Percentiles rank a stretch among this genome's conserved stretches.
These are phyloP conservation scores for Diaporthe citrichinensis DNA, from an alignment of 2,329 filamentous ascomycete species.

Conservation along the genomic window DNA sequence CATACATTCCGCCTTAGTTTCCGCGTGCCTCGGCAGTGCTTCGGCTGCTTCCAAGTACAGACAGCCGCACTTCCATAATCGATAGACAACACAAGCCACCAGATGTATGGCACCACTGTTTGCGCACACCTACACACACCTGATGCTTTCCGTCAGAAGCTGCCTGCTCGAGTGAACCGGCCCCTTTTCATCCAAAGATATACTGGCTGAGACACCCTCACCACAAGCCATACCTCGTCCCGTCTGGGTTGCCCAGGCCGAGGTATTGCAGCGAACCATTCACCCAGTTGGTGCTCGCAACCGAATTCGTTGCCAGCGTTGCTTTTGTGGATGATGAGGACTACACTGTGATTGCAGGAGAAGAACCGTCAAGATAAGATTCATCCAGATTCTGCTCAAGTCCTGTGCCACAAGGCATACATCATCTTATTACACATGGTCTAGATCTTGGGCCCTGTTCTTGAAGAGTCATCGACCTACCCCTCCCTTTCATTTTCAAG, in stretches of 20 bases:
- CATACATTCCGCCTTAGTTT: not conserved
- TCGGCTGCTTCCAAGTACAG: conserved; percentile 14
- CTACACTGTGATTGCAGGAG: not conserved
- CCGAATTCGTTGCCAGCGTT: not conserved
- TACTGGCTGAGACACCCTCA: not conserved
- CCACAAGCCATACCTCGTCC: not conserved
- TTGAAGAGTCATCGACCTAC: not conserved
- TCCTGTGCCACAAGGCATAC: conserved; percentile 1
- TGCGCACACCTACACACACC: not conserved
- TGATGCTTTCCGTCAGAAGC: too few species aligned
- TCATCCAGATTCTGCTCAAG: not conserved
- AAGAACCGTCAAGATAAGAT: conserved; percentile 1
- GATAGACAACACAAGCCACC: not conserved
- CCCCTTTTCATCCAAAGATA: not conserved
- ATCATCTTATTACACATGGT: not conserved
- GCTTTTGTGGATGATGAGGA: conserved; percentile 7
- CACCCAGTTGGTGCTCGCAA: not conserved
- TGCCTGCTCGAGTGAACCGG: not conserved
- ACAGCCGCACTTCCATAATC: not conserved
- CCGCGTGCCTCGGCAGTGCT: conserved; percentile 19
- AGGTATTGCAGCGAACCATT: not conserved
- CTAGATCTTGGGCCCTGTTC: not conserved
- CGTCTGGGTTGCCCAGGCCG: not conserved
- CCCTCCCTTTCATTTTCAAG: not conserved
- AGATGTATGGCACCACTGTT: not conserved